Base-by-base conservation (phyloP, 805 yeast species). In the Ogataea zsoltii region DNA sequence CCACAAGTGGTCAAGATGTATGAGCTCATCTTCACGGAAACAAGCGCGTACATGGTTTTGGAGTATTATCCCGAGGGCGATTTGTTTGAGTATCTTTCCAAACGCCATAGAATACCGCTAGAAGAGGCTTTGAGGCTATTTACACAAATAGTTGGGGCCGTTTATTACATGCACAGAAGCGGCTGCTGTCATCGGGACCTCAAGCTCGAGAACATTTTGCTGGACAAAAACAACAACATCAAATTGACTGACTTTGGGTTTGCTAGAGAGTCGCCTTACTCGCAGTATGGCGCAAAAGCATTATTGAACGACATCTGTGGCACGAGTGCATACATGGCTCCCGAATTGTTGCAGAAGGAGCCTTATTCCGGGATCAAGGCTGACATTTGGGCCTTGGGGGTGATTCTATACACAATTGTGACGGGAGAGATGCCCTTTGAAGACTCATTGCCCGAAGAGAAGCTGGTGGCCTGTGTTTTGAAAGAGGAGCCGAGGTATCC, bases 241-340 rank as follows among this genome's bases (percentile, higher is more conserved):
- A 90, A 90, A 62, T 68, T 92, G 41, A 83, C 96, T 5, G 99
- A 92, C 68, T 91, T 92, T 66, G 99, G 99, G 0, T 92, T 92
- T 63, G 88, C 96, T 0, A 72, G 98, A 50, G 97, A 88, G 56
- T 80, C 64, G 2, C 71, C 72, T 0, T 54, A 53, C 43, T 51
- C 53, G 12, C 58, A 57, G 41, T 42, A 57, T 43, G 61, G 65
- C 10, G 19, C 57, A 3, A 51, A 51, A 23, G 53, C 63, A 4
- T 65, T 84, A 38, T 66, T 92, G 28, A 86, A 84, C 40, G 94
- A 97, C 0, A 74, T 90, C 1, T 92, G 99, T 66, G 99, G 99
- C 2, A 92, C 98, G 0, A 82, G 90, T 1, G 95, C 89, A 3
- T 92, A 92, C 62, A 91, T 92, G 96, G 97, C 99, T 0, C 99